Evolutionary conservation across 768 basidiomycete genomes (phyloP).

Genomic region (Chalciporus sphaerocephalus): DNA sequence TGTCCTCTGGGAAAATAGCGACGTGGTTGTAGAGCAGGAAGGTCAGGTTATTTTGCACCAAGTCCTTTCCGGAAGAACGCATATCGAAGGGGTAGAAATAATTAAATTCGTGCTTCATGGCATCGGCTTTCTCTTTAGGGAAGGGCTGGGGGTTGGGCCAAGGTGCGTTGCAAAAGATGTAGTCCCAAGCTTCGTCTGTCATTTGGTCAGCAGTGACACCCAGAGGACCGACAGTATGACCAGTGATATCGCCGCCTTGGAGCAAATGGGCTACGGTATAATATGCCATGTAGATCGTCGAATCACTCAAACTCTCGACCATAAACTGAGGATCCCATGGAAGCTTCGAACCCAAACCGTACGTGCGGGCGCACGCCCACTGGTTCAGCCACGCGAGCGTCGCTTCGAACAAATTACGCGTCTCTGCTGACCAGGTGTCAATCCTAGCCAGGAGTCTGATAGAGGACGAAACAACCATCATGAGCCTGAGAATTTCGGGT

Average conservation of each 20-base stretch:
- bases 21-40: conserved; percentile 93
- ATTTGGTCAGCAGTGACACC: conserved; percentile 87
- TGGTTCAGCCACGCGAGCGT: conserved; percentile 94
- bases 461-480: neutral
- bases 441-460: conserved; percentile 72
- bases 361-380: conserved; percentile 99
- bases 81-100: conserved; percentile 99
- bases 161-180: conserved; percentile 75
- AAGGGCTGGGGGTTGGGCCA: conserved; percentile 68
- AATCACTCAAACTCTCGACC: conserved; percentile 95
- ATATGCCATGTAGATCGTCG: conserved; percentile 98
- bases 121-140: conserved; percentile 71
- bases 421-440: conserved; percentile 90
- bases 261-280: conserved; percentile 91
- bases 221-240: conserved; percentile 72
- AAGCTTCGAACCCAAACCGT: conserved; percentile 90
- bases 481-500: conserved; percentile 2
- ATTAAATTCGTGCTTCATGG: conserved; percentile 83
- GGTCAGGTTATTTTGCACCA: conserved; percentile 92
- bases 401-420: conserved; percentile 86
- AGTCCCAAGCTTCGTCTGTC: conserved; percentile 98
- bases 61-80: conserved; percentile 95
- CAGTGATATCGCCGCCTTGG: conserved; percentile 77
- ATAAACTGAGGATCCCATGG: conserved; percentile 97
- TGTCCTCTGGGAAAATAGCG: conserved; percentile 83